Base-by-base conservation (phyloP, 2,329 filamentous ascomycete genomes). In the Penicillium janthinellum region DNA sequence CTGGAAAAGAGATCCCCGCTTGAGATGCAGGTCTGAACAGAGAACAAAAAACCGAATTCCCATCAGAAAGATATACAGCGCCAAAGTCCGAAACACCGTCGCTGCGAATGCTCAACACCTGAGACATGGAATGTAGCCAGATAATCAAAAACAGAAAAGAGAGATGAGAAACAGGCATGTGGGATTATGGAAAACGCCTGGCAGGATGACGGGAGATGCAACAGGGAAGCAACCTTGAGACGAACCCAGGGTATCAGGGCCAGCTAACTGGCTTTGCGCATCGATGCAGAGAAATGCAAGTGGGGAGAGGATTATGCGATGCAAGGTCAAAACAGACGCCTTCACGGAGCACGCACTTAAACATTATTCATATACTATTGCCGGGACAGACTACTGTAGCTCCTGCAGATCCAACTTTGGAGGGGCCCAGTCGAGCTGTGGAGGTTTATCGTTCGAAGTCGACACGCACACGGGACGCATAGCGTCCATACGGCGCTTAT, bases 371-470 rank as follows among this genome's bases (percentile, higher is more conserved):
- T 31, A 31, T 31, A 31, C 31, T 31, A 8, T 31, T 31, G 31
- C 31, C 10, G 15, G 20, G 12, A 12, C 4, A 2, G 12, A 25
- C 61, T 70, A 73, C 20, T 64, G 65, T 20, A 74, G 63, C 34
- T 73, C 66, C 56, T 65, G 67, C 45, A 76, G 58, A 51, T 76
- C 73, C 48, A 77, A 62, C 54, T 75, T 70, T 12, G 75, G 75
- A 6, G 74, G 75, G 35, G 71, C 61, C 75, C 75, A 77, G 60
- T 76, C 70, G 58, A 77, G 63, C 52, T 67, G 71, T 17, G 75
- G 75, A 1, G 75, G 70, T 35, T 66, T 66, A 44, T 77, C 72
- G 34, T 61, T 64, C 17, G 70, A 70, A 35, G 62, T 63, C n/a
- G 69, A 69, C 22, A 75, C 66, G 39, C 66, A 76, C 4, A 74